Evolutionary conservation across 1,284 basidiomycete species (phyloP).

Genomic region (Trichosporon asahii): DNA sequence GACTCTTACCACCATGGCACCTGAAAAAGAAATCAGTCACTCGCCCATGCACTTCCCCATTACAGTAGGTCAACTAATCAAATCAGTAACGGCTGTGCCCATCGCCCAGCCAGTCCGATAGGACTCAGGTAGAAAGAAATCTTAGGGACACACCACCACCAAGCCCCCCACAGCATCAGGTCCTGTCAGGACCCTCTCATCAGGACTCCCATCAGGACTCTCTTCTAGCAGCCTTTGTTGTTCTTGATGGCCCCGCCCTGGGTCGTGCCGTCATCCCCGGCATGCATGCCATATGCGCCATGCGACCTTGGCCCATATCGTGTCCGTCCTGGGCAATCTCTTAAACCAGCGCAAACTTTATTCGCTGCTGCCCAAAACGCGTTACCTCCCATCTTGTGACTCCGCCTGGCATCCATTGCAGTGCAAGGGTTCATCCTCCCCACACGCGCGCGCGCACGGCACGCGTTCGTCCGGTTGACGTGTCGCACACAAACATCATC

Average conservation of each 20-base stretch:
- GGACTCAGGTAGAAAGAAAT: neutral
- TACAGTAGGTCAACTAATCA: neutral
- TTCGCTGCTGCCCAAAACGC: neutral
- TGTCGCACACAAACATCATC: neutral
- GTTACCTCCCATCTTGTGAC: neutral
- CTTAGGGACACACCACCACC: too few relatives aligned
- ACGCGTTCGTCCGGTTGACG: neutral
- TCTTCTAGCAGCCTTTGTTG: too few relatives aligned
- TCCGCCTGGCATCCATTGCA: neutral
- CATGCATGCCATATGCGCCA: neutral
- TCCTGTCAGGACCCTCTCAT: neutral
- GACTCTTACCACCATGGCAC: neutral
- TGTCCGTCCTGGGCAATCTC: neutral
- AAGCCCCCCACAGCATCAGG: neutral
- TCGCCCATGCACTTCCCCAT: neutral
- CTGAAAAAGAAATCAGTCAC: slow-evolving; percentile 5
- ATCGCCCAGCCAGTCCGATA: neutral
- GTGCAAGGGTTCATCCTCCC: neutral
- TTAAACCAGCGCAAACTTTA: neutral
- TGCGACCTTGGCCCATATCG: neutral
- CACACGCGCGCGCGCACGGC: too few relatives aligned
- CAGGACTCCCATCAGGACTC: too few relatives aligned
- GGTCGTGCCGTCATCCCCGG: neutral
- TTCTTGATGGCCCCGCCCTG: neutral
- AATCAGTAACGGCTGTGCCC: too few relatives aligned